These are phyloP conservation scores for Salmacisia buchloeana DNA, from an alignment of 1,284 basidiomycete species.

Conservation along the genomic window DNA sequence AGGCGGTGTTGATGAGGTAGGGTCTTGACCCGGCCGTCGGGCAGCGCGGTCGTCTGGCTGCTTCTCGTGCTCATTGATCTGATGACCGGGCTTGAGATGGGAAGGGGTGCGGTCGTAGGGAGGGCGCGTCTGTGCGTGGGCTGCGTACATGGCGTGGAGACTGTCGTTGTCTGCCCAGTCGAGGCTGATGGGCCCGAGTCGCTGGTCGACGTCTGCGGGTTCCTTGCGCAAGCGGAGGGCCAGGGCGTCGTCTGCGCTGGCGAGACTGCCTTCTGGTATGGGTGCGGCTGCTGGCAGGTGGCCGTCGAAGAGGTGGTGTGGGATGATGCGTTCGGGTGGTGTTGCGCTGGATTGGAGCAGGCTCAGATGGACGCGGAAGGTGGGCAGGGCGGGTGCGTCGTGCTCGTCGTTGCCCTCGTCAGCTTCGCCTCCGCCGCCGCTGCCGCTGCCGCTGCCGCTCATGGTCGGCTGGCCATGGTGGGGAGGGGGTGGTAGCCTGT, in stretches of 20 bases:
- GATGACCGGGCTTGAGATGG: background rate
- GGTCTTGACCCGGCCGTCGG: background rate
- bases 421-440: no score
- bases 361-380: background rate
- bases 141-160: constrained; percentile 9
- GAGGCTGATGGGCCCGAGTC: constrained; percentile 33
- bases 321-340: background rate
- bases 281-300: background rate
- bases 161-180: constrained; percentile 27
- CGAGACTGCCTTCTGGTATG: background rate
- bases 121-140: background rate
- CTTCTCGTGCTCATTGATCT: background rate
- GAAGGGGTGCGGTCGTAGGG: constrained; percentile 1
- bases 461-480: no score
- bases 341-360: background rate
- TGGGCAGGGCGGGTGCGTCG: background rate
- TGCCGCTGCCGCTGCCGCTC: no score
- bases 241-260: background rate
- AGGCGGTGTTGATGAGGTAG: background rate
- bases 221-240: background rate
- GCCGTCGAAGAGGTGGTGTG: background rate
- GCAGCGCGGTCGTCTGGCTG: background rate
- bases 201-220: constrained; percentile 20
- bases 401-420: background rate
- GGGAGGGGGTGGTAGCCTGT: background rate